Evolutionary conservation across 2,329 filamentous ascomycete genomes (phyloP).

Genomic region (Talaromyces sp.): DNA sequence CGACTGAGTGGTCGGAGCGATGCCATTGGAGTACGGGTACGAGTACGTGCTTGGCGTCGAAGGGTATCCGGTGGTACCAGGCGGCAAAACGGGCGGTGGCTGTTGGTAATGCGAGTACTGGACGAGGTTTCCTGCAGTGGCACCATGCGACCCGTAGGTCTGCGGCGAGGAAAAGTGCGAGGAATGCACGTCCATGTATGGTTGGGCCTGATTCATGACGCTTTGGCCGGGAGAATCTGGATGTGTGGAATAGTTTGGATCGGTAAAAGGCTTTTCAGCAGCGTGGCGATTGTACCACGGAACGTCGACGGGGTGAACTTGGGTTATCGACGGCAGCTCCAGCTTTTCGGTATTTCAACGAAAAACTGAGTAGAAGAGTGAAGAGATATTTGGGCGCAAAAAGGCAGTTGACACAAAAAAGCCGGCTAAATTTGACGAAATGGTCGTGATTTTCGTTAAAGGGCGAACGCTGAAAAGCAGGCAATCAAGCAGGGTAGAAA

Average conservation of each 20-base stretch:
- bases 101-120: constrained; percentile 70
- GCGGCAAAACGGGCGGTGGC: constrained; percentile 70
- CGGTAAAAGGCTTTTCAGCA: constrained; percentile 50
- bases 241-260: constrained; percentile 43
- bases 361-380: neutral
- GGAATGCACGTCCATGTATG: constrained; percentile 79
- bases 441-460: constrained; percentile 30
- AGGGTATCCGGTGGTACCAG: constrained; percentile 64
- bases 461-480: constrained; percentile 21
- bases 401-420: neutral
- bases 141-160: constrained; percentile 68
- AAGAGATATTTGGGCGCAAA: constrained; percentile 20
- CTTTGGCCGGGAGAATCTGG: constrained; percentile 34
- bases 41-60: constrained; percentile 53
- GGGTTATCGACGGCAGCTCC: constrained; percentile 84
- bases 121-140: constrained; percentile 65
- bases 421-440: constrained; percentile 15
- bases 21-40: constrained; percentile 64
- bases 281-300: constrained; percentile 65
- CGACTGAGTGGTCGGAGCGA: constrained; percentile 68
- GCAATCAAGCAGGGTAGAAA: constrained; percentile 15
- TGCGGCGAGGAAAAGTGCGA: constrained; percentile 74
- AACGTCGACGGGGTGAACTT: constrained; percentile 69
- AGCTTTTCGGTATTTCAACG: constrained; percentile 71
- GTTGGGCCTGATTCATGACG: constrained; percentile 74